Conservation (phyloP, 192 early-diverging fungal species). For the Coemansia sp. region DNA sequence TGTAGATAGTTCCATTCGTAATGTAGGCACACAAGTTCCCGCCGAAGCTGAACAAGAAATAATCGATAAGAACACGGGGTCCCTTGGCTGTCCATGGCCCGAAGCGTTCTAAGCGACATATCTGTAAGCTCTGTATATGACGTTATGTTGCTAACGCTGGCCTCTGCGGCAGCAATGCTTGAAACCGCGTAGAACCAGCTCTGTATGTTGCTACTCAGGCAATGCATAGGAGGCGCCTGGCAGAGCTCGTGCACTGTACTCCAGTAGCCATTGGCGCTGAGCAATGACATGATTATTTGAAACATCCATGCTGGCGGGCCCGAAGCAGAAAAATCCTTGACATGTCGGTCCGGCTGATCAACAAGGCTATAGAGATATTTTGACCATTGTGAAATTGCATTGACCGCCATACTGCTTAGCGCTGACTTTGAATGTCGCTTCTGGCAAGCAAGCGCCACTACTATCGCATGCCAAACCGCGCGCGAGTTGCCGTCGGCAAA, state of each 20-base stretch:
- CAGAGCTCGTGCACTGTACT: conserved; percentile 13
- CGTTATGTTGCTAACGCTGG: conserved; percentile 4
- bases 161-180: conserved; percentile 29
- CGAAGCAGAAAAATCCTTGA: conserved; percentile 3
- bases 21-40: conserved; percentile 18
- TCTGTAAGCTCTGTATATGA: conserved; percentile 12
- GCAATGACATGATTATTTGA: conserved; percentile 22
- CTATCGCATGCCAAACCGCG: conserved; percentile 13
- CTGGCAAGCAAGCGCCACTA: not conserved
- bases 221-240: conserved; percentile 13
- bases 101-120: conserved; percentile 19
- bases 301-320: conserved; percentile 37
- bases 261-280: conserved; percentile 32
- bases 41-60: conserved; percentile 37
- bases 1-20: conserved; percentile 14
- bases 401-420: not conserved
- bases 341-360: not conserved
- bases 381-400: conserved; percentile 15
- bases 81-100: conserved; percentile 19
- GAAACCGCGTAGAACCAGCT: conserved; percentile 25
- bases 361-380: not conserved
- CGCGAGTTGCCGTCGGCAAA: not conserved
- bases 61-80: conserved; percentile 20
- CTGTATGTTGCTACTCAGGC: conserved; percentile 15
- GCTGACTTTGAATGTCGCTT: not conserved